These are phyloP conservation scores for Fusarium buharicum DNA, from an alignment of 2,329 filamentous ascomycete species.

Conservation along the genomic window DNA sequence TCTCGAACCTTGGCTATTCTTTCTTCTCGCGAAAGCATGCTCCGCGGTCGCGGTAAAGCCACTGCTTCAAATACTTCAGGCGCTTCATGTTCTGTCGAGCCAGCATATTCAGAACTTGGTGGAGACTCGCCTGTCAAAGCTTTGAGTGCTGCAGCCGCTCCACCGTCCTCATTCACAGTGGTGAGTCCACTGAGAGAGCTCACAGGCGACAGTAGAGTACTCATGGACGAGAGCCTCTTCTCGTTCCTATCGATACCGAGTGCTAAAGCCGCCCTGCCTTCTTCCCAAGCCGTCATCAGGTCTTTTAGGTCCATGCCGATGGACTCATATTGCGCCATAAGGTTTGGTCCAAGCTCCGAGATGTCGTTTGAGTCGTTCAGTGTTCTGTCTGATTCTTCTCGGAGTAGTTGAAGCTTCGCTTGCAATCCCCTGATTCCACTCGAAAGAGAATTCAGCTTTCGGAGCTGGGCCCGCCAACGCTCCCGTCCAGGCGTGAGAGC, in stretches of 20 bases:
- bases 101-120: conserved; percentile 62
- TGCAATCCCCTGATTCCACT: conserved; percentile 91
- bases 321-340: conserved; percentile 93
- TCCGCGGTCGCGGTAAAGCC: conserved; percentile 75
- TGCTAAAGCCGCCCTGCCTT: conserved; percentile 83
- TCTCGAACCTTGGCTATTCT: conserved; percentile 88
- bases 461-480: conserved; percentile 84
- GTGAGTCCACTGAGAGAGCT: conserved; percentile 75
- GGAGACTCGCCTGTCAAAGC: conserved; percentile 78
- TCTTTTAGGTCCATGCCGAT: conserved; percentile 88
- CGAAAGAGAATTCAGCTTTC: conserved; percentile 87
- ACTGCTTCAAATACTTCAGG: conserved; percentile 93
- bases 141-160: conserved; percentile 72
- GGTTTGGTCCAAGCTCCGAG: conserved; percentile 78
- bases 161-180: conserved; percentile 64
- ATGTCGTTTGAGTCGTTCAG: conserved; percentile 79
- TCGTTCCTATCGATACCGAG: conserved; percentile 85
- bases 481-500: conserved; percentile 79
- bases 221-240: conserved; percentile 72
- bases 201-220: conserved; percentile 67
- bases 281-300: conserved; percentile 85
- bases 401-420: conserved; percentile 90
- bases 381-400: conserved; percentile 86
- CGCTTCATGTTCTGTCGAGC: conserved; percentile 70
- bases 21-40: conserved; percentile 83